Evolutionary conservation across 2,329 filamentous ascomycete genomes (phyloP).

Genomic region (Epichloe baconii): DNA sequence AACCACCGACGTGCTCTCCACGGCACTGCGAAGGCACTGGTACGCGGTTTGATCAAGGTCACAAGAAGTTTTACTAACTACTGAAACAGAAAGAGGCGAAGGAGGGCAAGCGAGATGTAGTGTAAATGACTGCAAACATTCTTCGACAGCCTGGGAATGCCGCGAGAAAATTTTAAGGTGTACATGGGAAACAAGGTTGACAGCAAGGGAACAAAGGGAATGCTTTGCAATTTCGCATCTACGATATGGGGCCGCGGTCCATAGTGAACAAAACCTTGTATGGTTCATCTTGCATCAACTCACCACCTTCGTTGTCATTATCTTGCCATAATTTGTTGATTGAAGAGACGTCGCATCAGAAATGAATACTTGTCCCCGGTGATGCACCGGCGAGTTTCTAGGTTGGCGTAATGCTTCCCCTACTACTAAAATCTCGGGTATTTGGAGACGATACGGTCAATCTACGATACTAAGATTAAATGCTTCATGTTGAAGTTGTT

Average conservation of each 20-base stretch:
- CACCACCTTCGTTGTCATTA: neutral
- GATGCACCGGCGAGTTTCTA: no score
- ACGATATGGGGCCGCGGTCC: neutral
- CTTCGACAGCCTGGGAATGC: neutral
- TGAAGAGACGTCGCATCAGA: neutral
- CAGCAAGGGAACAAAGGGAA: neutral
- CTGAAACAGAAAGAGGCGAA: constrained; percentile 77
- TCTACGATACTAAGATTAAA: no score
- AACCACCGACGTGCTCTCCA: constrained; percentile 99
- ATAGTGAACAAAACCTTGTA: neutral
- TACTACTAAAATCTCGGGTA: no score
- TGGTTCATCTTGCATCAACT: neutral
- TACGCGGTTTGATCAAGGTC: constrained; percentile 36
- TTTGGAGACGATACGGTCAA: no score
- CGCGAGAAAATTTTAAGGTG: neutral
- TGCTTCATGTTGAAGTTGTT: neutral
- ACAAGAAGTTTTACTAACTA: constrained; percentile 17
- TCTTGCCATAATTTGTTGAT: neutral
- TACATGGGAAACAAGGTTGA: neutral
- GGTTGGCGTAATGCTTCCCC: neutral
- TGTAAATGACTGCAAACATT: constrained; percentile 33
- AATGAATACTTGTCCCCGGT: neutral
- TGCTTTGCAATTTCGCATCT: neutral
- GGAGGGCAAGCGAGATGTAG: constrained; percentile 86
- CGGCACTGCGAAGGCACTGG: constrained; percentile 95